Conservation (phyloP, 1,284 basidiomycete genomes). For the Sparassis latifolia region DNA sequence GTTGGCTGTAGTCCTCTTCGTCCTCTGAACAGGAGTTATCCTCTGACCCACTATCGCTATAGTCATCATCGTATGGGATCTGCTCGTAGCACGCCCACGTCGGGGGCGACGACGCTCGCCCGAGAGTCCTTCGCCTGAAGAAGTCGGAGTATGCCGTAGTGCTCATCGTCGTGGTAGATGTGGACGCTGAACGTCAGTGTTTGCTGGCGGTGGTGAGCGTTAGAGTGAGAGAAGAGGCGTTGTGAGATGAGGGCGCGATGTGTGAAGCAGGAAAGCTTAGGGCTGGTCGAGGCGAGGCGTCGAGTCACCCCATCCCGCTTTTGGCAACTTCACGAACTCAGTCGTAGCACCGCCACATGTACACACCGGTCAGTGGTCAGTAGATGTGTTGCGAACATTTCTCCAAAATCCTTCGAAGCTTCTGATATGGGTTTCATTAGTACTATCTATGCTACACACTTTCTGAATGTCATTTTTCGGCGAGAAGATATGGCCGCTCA, state of each 20-base stretch:
- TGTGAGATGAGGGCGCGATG: constrained; percentile 7
- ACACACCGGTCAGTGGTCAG: too few species aligned
- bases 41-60: constrained; percentile 37
- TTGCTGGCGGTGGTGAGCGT: constrained; percentile 21
- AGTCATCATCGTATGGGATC: constrained; percentile 53
- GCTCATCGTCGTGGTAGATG: constrained; percentile 5
- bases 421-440: too few species aligned
- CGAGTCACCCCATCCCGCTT: constrained; percentile 7
- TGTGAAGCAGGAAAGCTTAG: constrained; percentile 5
- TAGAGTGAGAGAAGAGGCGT: constrained; percentile 15
- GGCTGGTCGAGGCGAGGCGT: constrained; percentile 2
- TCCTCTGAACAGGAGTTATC: constrained; percentile 63
- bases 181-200: constrained; percentile 3
- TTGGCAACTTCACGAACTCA: not conserved
- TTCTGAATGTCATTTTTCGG: constrained; percentile 1
- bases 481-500: constrained; percentile 39
- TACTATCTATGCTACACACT: too few species aligned
- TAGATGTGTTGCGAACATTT: too few species aligned
- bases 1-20: constrained; percentile 51
- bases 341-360: too few species aligned
- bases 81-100: constrained; percentile 85
- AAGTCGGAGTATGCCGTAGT: constrained; percentile 33
- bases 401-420: too few species aligned
- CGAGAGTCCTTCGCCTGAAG: constrained; percentile 65
- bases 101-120: constrained; percentile 71